These are phyloP conservation scores for Aegilops sharonensis DNA, from an alignment of 176 grass and related monocot species.

Conservation along the genomic window DNA sequence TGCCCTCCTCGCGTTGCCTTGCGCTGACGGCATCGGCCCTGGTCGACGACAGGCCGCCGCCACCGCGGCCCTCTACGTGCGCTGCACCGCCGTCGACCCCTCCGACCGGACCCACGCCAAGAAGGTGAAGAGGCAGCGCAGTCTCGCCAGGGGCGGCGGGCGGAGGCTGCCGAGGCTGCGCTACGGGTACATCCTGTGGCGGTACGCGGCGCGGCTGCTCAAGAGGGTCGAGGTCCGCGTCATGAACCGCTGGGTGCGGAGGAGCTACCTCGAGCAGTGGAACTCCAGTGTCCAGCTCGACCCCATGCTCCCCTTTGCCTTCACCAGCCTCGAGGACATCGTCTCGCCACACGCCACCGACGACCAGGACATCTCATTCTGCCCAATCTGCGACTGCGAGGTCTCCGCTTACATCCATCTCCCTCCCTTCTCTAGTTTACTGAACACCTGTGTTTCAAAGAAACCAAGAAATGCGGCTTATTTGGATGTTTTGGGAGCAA, in stretches of 20 bases:
- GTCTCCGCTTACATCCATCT: constrained; percentile 15
- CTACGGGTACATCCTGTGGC: constrained; percentile 80
- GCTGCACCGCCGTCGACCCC: constrained; percentile 81
- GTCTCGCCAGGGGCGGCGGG: constrained; percentile 29
- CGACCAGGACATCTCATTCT: constrained; percentile 78
- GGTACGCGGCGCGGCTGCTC: constrained; percentile 47
- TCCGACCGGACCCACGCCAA: constrained; percentile 64
- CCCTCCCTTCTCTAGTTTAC: neutral
- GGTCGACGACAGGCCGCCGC: constrained; percentile 36
- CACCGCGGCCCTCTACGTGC: constrained; percentile 55
- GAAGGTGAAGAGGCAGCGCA: constrained; percentile 42
- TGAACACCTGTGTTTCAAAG: neutral
- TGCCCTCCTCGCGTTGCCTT: neutral
- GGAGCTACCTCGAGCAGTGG: constrained; percentile 87
- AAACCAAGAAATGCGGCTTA: neutral
- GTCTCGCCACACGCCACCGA: constrained; percentile 49
- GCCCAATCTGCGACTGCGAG: constrained; percentile 90
- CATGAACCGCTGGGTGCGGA: constrained; percentile 63
- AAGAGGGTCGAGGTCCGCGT: constrained; percentile 58
- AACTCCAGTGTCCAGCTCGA: constrained; percentile 73
- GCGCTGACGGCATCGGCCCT: neutral
- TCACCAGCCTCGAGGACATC: constrained; percentile 68
- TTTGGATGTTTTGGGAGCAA: neutral
- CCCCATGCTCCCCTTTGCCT: constrained; percentile 81
- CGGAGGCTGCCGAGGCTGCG: constrained; percentile 59